phyloP scores from a whole-genome alignment of 345 rosid genomes.

The Citrus mangshanensis region DNA sequence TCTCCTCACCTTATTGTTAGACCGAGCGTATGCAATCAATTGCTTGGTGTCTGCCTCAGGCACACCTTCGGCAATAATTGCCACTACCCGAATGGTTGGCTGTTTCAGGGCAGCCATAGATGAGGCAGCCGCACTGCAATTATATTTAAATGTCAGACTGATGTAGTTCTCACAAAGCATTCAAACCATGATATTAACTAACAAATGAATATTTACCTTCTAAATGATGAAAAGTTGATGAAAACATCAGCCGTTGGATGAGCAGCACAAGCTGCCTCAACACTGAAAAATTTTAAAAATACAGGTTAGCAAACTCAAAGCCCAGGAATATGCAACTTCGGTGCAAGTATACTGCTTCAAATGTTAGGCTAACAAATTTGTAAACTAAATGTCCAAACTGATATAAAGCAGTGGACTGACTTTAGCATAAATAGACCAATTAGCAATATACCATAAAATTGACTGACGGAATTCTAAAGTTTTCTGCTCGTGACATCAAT shows the following conservation, averaged over 20 bases:
- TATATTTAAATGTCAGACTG: conserved; percentile 7
- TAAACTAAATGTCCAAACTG: background rate
- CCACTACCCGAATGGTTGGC: conserved; percentile 91
- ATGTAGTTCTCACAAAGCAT: conserved; percentile 11
- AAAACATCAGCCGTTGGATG: conserved; percentile 98
- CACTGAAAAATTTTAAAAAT: conserved; percentile 44
- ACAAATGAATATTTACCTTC: conserved; percentile 49
- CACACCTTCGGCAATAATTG: conserved; percentile 99
- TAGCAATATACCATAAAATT: background rate
- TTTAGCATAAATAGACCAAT: background rate
- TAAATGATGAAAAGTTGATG: conserved; percentile 88
- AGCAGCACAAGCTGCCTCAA: conserved; percentile 90
- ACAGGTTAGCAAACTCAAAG: conserved; percentile 11
- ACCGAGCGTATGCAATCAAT: conserved; percentile 83
- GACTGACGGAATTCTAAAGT: background rate
- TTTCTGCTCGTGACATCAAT: background rate
- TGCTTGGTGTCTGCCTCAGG: conserved; percentile 95
- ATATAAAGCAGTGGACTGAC: background rate
- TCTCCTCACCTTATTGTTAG: conserved; percentile 77
- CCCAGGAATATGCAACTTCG: background rate
- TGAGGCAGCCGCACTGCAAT: conserved; percentile 90
- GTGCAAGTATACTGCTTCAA: background rate
- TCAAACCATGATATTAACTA: background rate
- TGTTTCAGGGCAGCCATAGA: conserved; percentile 95
- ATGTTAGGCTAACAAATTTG: background rate